Conservation (phyloP, 164 flowering plant genomes). For the Kingdonia uniflora region DNA sequence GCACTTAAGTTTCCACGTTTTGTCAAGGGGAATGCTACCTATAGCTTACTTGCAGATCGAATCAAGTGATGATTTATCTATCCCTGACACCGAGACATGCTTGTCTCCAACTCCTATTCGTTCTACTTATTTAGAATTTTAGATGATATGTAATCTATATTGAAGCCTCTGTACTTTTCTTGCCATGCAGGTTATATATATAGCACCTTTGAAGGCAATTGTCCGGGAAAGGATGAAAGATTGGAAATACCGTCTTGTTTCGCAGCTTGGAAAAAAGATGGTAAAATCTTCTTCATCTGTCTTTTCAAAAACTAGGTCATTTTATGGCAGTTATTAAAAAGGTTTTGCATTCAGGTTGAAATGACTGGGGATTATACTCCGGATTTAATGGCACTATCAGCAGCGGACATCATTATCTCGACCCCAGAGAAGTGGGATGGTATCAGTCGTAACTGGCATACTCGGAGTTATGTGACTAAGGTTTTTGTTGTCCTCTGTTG, state of each 20-base stretch:
- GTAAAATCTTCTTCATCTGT: constrained; percentile 17
- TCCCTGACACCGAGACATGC: no score
- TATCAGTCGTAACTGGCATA: constrained; percentile 97
- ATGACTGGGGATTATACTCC: constrained; percentile 99
- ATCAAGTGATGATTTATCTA: no score
- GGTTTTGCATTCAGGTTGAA: constrained; percentile 58
- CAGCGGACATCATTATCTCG: constrained; percentile 92
- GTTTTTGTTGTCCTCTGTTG: constrained; percentile 21
- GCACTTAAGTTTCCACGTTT: no score
- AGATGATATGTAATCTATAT: no score
- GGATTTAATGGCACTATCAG: constrained; percentile 70
- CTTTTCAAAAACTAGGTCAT: neutral
- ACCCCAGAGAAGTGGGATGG: constrained; percentile 99
- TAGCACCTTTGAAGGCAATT: constrained; percentile 96
- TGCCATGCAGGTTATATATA: constrained; percentile 76
- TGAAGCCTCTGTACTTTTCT: no score
- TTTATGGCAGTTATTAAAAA: constrained; percentile 5
- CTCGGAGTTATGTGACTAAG: constrained; percentile 89
- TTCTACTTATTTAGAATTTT: no score
- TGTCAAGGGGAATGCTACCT: no score
- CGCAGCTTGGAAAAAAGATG: constrained; percentile 86
- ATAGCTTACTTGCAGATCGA: no score
- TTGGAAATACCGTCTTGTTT: constrained; percentile 79
- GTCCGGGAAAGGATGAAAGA: constrained; percentile 97
- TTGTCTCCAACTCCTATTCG: no score